Conservation (phyloP, 73 alveolate species). For the Paramecium bursaria region DNA sequence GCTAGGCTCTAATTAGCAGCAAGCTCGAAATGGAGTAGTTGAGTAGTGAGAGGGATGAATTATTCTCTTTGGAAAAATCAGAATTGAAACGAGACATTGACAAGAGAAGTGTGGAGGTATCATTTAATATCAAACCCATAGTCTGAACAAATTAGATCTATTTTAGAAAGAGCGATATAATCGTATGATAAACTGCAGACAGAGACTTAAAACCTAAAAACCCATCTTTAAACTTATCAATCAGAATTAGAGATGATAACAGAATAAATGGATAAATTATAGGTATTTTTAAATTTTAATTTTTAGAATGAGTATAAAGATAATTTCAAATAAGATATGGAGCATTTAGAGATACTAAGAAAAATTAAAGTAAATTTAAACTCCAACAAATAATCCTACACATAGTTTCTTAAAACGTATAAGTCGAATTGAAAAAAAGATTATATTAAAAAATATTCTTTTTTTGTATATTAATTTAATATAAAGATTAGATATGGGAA, state of each 20-base stretch:
- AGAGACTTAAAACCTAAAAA: neutral
- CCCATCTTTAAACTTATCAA: neutral
- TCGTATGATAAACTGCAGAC: neutral
- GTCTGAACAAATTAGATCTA: slow-evolving; percentile 44
- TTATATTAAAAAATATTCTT: no score
- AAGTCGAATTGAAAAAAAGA: no score
- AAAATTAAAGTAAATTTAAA: slow-evolving; percentile 42
- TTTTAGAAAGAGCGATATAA: slow-evolving; percentile 3
- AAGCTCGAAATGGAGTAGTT: slow-evolving; percentile 30
- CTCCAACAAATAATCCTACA: no score
- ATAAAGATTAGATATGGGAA: no score
- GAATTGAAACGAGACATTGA: slow-evolving; percentile 40
- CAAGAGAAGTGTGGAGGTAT: slow-evolving; percentile 42
- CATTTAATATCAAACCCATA: neutral
- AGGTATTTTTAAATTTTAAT: neutral
- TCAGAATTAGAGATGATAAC: slow-evolving; percentile 29
- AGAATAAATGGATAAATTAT: slow-evolving; percentile 37
- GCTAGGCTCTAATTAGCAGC: neutral
- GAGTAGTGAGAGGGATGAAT: slow-evolving; percentile 40
- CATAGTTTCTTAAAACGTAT: no score
- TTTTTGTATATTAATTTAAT: no score
- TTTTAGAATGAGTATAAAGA: slow-evolving; percentile 20
- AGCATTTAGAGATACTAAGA: slow-evolving; percentile 2
- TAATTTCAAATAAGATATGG: slow-evolving; percentile 21
- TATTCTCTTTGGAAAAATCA: slow-evolving; percentile 27